Evolutionary conservation across 2,329 filamentous ascomycete genomes (phyloP), one percentile per base, ranked within the genome.

Genomic region (Boeremia lycopersici): DNA sequence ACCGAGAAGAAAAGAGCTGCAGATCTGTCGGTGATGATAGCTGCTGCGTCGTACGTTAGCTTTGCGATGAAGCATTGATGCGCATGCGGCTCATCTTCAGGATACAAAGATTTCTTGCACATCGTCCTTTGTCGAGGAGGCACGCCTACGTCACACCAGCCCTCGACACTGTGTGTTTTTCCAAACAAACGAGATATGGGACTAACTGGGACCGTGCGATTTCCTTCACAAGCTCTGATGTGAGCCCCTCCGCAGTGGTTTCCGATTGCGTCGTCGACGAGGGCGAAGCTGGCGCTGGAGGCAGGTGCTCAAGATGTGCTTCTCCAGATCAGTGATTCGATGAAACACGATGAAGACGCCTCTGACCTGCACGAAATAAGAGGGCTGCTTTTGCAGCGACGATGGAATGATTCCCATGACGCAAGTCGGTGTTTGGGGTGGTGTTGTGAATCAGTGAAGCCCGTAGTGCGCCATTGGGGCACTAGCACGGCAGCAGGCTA

Each of bases 391-490:
- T 36, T 2, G 3, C 1, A 19, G 9, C 6, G 9, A 11, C 6
- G 23, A 3, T 2, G 6, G 13, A 28, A 42, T 4, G 10, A 10
- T 35, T 35, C 12, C 17, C 6, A 2, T 40, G 17, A 17, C 9
- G 9, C 3, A 35, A 23, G 9, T 13, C 2, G 13, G 17, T 13
- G 5, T 35, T n/a, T 39, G 25, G 8, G 42, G 23, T 23, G 30
- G 30, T 53, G 43, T 43, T 31, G 38, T 33, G 38, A 17, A 35
- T 47, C 26, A 10, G 50, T 48, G 38, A 42, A 48, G 50, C 19
- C 38, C 13, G 6, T 13, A n/a, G 33, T 33, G 13, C 43, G 31
- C 29, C 19, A 35, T 11, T 19, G 12, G 11, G n/a, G n/a, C 28
- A 31, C 13, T 43, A 38, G 41, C 31, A 39, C 26, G 17, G 30